These are phyloP conservation scores for Thuja plicata DNA, from an alignment of 83 land plant genomes.

Conservation along the genomic window DNA sequence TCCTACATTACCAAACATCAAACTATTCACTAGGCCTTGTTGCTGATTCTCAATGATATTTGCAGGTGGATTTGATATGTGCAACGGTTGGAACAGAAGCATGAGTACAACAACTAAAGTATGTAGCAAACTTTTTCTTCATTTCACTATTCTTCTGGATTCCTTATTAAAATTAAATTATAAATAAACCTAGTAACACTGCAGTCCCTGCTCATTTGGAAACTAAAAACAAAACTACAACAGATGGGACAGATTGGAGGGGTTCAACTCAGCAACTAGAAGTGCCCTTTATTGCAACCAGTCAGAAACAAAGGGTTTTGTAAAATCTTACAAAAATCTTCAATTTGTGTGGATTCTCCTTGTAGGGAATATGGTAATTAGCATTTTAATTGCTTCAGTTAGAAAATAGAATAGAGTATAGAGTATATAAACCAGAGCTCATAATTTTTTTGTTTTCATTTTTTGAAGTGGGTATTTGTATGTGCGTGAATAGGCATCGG, in stretches of 20 bases:
- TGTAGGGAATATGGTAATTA: conserved; percentile 71
- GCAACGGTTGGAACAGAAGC: conserved; percentile 63
- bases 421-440: no score
- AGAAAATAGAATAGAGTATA: neutral
- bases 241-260: conserved; percentile 58
- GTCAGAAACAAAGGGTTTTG: conserved; percentile 42
- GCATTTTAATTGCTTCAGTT: neutral
- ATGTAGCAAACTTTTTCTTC: neutral
- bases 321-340: conserved; percentile 48
- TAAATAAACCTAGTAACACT: neutral
- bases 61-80: conserved; percentile 60
- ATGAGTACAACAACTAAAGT: conserved; percentile 63
- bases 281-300: conserved; percentile 41
- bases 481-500: conserved; percentile 41
- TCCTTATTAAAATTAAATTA: neutral
- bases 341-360: conserved; percentile 68
- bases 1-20: neutral
- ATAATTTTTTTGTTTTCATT: no score
- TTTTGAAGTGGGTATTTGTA: neutral
- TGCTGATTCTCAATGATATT: neutral
- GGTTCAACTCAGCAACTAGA: conserved; percentile 27
- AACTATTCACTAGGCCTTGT: neutral
- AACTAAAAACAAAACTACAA: neutral
- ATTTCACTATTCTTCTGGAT: neutral
- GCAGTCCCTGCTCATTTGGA: no score